Evolutionary conservation across 495 filamentous ascomycete genomes (phyloP), one percentile per base, ranked within the genome.

Genomic region (Zalerion maritima): DNA sequence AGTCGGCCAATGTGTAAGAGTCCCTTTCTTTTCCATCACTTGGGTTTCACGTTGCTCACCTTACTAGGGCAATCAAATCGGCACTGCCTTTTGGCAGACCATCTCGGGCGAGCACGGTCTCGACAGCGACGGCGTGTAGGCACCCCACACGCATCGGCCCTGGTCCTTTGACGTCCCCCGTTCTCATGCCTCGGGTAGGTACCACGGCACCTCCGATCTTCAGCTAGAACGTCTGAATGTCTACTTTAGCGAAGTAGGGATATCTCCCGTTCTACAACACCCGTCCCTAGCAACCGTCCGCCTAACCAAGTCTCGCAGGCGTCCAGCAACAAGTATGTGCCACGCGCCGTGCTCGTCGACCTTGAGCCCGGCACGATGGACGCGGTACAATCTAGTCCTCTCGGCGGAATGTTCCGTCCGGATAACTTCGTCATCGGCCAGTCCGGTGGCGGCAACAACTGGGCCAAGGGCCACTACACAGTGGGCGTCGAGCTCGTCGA

Each of bases 391-490:
- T 74, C 80, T 45, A 79, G 81, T 57, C 81, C 81, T 32, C 86
- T 87, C 55, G 81, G 81, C 46, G 71, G 82, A 59, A 77, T 87
- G 45, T 87, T 87, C 75, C 78, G 81, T 39, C 81, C 81, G 42
- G 81, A 87, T 61, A 87, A 87, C 67, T 87, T 87, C 59, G 77
- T 87, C 46, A 85, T 86, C 60, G 81, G 81, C 34, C 81, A 87
- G 61, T 86, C 81, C 40, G 81, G 81, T 62, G 81, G 81, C 45
- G 81, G 81, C 64, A 87, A 87, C 73, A 87, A 86, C 62, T 87
- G 81, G 81, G 81, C 81, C 42, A 87, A 87, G 70, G 81, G 81
- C 49, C 81, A 87, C 65, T 87, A 87, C 68, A 87, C 81, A 31
- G 81, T 86, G 64, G 81, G 81, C 65, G 81, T 81, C 45, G 81